Evolutionary conservation across 495 filamentous ascomycete genomes (phyloP), one percentile per base, ranked within the genome.

Genomic region (Penicillium angulare): DNA sequence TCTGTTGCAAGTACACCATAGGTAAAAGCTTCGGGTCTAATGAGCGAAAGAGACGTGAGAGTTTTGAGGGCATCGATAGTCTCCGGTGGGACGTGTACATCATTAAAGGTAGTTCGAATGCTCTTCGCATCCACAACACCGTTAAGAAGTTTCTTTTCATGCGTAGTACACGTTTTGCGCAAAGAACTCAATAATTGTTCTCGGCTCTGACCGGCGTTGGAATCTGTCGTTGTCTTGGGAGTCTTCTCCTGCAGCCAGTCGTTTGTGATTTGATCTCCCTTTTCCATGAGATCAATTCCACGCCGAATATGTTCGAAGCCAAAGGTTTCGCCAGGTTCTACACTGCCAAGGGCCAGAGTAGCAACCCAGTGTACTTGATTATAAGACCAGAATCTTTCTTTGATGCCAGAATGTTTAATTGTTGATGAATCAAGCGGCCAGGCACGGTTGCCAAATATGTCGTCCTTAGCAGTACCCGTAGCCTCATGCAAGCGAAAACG

Each of bases 1-100:
- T 97, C 91, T 0, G 84, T 92, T 2, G 92, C 87, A 27, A 98
- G 79, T 5, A 98, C 91, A 68, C 93, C 93, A 63, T 98, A 98
- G 13, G 85, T 85, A 67, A 98, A 98, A 22, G 95, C 93, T 34
- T 98, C 93, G 0, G 93, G 93, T 1, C 95, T 86, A 21, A 87
- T 76, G 0, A 98, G 78, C 0, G 91, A 95, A 7, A 98, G 76
- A 2, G 88, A 88, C 3, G 95, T 98, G 27, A 97, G 76, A 4
- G 88, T 92, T 66, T 92, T 91, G 47, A 97, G 72, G 1, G 91
- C 86, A 32, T 96, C 90, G 23, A 95, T 87, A 9, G 89, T 97
- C 43, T 90, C 87, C 3, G 78, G 65, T 0, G 91, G 83, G 13
- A 88, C 90, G 51, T 89, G 86, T 31, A 98, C 85, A 61, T 95